Base-by-base conservation (phyloP, 148 eudicot species). In the Vaccinium vitisidaea region DNA sequence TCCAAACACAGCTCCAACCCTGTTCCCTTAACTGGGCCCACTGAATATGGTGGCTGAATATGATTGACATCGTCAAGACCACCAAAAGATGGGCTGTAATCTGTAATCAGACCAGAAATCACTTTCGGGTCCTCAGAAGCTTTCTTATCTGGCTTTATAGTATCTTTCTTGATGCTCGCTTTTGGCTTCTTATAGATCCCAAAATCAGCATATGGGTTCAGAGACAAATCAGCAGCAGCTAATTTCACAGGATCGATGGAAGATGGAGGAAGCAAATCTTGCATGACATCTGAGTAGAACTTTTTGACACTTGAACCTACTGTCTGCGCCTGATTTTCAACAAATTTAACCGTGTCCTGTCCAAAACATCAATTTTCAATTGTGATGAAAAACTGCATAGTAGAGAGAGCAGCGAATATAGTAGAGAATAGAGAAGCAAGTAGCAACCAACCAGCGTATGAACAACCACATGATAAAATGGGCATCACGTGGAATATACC, bases 221-320 rank as follows among this genome's bases (percentile, higher is more conserved):
- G 79, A 82, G 88, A 85, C 83, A 87, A 78, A 83, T 84, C 87
- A 76, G 81, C 82, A 58, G 89, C 84, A 83, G 92, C 89, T 58
- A 86, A 85, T 88, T 93, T 89, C 77, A 86, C 74, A 48, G 92
- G 86, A 89, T 91, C 95, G 21, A 82, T 54, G 53, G 88, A 87
- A 19, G 90, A 85, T 59, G 87, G 88, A 79, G 90, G 88, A 80
- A 86, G 85, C 84, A 95, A 82, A 91, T 95, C 98, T 83, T 92
- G 87, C 90, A 92, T 82, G 61, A 95, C 93, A 36, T 93, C 98
- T 77, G 98, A 83, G 75, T 87, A 95, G 88, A 95, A 92, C 85
- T 91, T 94, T 91, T 95, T 93, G 80, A 95, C 94, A 89, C 87
- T 90, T 49, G 87, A 88, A 83, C 98, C 95, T 59, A 94, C 98